These are phyloP conservation scores for Pseudocercospora pini-densiflorae DNA, from an alignment of 2,329 filamentous ascomycete genomes.

Conservation along the genomic window DNA sequence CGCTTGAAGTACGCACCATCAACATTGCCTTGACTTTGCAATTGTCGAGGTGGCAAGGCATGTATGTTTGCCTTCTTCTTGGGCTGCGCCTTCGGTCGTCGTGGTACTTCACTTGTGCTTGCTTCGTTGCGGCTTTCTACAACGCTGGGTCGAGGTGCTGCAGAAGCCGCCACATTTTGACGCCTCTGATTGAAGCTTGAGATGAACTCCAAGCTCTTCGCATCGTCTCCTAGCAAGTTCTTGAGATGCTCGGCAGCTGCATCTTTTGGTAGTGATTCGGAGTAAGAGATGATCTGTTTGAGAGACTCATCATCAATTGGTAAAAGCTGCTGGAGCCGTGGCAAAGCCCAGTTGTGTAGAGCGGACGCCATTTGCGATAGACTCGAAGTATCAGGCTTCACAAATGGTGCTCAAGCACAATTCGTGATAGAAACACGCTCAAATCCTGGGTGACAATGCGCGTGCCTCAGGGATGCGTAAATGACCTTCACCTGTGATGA, in stretches of 20 bases:
- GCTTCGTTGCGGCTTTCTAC: slow-evolving; percentile 15
- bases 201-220: slow-evolving; percentile 74
- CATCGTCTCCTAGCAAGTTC: slow-evolving; percentile 84
- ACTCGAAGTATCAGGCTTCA: neutral
- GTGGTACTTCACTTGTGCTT: slow-evolving; percentile 29
- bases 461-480: neutral
- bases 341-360: slow-evolving; percentile 59
- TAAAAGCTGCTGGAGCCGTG: slow-evolving; percentile 78
- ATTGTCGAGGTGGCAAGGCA: slow-evolving; percentile 45
- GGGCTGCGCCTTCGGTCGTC: slow-evolving; percentile 25
- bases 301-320: slow-evolving; percentile 85
- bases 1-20: slow-evolving; percentile 78
- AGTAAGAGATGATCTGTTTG: slow-evolving; percentile 82
- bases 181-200: slow-evolving; percentile 73
- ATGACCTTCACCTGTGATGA: neutral
- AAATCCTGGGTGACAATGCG: neutral
- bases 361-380: slow-evolving; percentile 29
- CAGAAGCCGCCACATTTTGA: slow-evolving; percentile 39
- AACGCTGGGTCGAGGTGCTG: neutral
- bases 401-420: neutral
- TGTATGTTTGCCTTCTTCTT: slow-evolving; percentile 50
- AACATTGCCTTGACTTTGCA: slow-evolving; percentile 66
- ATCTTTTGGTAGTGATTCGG: slow-evolving; percentile 73
- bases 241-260: slow-evolving; percentile 84
- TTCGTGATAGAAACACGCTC: neutral